These are phyloP conservation scores for Lentinula raphanica DNA, from an alignment of 768 basidiomycete species.

Conservation along the genomic window DNA sequence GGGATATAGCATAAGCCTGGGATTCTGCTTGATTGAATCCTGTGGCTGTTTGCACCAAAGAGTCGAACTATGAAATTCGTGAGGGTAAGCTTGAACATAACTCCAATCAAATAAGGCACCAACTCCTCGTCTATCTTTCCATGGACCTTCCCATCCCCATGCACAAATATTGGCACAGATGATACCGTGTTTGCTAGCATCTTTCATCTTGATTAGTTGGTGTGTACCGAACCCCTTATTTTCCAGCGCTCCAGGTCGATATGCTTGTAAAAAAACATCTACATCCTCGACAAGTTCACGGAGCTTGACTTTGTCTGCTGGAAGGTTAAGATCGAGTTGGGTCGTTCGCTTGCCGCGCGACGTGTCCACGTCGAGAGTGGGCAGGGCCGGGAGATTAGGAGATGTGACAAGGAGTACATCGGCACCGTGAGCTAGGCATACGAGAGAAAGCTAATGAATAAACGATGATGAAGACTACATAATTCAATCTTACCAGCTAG, in stretches of 20 bases:
- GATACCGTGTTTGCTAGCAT: constrained; percentile 33
- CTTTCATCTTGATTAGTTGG: constrained; percentile 28
- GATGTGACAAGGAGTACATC: constrained; percentile 54
- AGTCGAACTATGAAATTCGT: constrained; percentile 48
- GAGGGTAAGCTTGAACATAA: too few relatives aligned
- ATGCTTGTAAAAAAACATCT: constrained; percentile 60
- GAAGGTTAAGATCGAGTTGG: constrained; percentile 45
- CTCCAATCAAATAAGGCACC: constrained; percentile 8
- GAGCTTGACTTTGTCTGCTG: constrained; percentile 28
- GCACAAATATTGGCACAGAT: constrained; percentile 50
- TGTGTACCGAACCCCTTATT: constrained; percentile 43
- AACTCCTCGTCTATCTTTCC: constrained; percentile 50
- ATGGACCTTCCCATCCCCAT: constrained; percentile 56
- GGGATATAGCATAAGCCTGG: constrained; percentile 34
- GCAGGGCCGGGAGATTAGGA: constrained; percentile 46
- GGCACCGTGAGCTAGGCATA: constrained; percentile 44
- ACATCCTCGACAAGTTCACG: constrained; percentile 31
- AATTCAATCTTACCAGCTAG: constrained; percentile 40
- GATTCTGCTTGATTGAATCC: constrained; percentile 59
- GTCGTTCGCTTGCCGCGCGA: constrained; percentile 60
- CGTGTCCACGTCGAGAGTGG: constrained; percentile 49
- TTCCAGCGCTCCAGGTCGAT: constrained; percentile 47
- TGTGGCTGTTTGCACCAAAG: constrained; percentile 56
- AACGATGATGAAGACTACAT: neutral
- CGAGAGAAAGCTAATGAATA: neutral